Conservation (phyloP, 2,329 filamentous ascomycete genomes). For the Aschersonia sp. region DNA sequence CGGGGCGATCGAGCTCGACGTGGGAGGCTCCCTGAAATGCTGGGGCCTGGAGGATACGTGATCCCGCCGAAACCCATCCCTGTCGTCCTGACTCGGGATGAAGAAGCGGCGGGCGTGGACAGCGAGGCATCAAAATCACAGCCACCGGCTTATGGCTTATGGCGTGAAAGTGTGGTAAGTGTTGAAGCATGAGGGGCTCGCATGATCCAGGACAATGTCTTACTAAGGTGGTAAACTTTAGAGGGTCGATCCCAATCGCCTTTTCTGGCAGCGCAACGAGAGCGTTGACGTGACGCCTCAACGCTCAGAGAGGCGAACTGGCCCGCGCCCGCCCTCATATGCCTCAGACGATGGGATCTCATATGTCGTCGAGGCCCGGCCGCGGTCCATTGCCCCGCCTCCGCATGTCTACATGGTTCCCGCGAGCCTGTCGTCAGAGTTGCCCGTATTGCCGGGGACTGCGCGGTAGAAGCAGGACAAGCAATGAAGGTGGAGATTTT, state of each 20-base stretch:
- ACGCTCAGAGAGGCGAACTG: constrained; percentile 11
- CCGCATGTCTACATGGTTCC: constrained; percentile 4
- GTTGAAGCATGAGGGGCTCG: neutral
- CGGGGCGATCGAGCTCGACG: constrained; percentile 22
- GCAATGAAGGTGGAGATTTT: no score
- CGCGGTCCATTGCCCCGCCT: constrained; percentile 43
- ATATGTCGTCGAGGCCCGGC: constrained; percentile 55
- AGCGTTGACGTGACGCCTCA: constrained; percentile 12
- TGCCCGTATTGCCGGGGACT: no score
- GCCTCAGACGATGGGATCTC: constrained; percentile 59
- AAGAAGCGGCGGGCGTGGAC: constrained; percentile 47
- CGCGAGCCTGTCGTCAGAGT: no score
- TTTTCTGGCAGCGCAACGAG: constrained; percentile 65
- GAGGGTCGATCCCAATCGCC: constrained; percentile 64
- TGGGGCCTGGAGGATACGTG: constrained; percentile 48
- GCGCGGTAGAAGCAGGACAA: no score
- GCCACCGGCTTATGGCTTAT: constrained; percentile 76
- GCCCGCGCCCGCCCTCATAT: constrained; percentile 56
- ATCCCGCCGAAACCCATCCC: constrained; percentile 60
- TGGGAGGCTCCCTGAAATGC: constrained; percentile 23
- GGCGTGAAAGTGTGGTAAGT: constrained; percentile 70
- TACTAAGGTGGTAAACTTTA: constrained; percentile 13
- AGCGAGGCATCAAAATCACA: constrained; percentile 41
- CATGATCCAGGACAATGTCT: neutral
- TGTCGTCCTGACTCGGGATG: constrained; percentile 60